Conservation (phyloP, 768 basidiomycete species). For the Guyanaporus albipodus region DNA sequence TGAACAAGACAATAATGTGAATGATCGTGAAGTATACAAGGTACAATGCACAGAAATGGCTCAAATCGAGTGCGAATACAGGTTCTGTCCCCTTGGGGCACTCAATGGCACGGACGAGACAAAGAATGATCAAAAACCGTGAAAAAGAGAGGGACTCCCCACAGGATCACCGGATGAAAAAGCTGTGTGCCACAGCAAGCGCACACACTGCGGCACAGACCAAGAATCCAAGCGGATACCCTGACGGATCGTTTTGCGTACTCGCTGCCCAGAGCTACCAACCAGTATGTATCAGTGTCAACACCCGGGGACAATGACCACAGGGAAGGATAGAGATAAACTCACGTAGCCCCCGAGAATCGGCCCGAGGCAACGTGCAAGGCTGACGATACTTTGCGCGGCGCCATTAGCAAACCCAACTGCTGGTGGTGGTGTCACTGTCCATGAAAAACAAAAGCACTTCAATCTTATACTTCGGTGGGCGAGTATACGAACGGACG, state of each 20-base stretch:
- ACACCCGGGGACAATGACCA: background rate
- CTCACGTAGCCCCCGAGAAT: constrained; percentile 77
- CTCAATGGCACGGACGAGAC: background rate
- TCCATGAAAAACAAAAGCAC: background rate
- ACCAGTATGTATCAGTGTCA: constrained; percentile 5
- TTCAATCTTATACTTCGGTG: background rate
- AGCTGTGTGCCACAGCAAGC: constrained; percentile 64
- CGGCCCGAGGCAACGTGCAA: constrained; percentile 88
- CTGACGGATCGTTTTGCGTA: constrained; percentile 61
- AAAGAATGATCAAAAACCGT: background rate
- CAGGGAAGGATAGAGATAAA: background rate
- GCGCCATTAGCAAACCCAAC: constrained; percentile 93
- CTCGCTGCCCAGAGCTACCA: constrained; percentile 70
- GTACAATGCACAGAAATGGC: background rate
- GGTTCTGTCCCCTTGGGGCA: background rate
- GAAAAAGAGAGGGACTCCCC: constrained; percentile 5
- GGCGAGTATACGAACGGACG: constrained; percentile 12
- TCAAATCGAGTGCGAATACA: background rate
- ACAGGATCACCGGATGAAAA: constrained; percentile 69
- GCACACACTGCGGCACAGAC: constrained; percentile 59
- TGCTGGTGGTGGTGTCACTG: constrained; percentile 87
- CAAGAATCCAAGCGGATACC: constrained; percentile 74
- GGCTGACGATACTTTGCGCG: constrained; percentile 92
- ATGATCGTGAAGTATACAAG: background rate
- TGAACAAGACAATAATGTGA: background rate